Evolutionary conservation across 129 eudicot genomes (phyloP).

Genomic region (Tagetes patula): DNA sequence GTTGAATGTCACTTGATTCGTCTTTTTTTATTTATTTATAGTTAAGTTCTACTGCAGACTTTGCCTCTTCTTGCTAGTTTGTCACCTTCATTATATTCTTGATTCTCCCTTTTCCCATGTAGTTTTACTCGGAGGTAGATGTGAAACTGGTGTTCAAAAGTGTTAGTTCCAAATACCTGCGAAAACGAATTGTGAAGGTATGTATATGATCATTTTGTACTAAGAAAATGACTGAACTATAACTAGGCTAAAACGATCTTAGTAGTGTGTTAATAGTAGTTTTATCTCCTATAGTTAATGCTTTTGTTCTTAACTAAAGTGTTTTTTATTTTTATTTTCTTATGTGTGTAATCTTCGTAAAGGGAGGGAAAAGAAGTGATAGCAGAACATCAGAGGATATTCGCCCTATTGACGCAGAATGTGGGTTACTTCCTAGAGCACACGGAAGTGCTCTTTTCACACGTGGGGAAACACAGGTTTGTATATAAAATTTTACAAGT

Average conservation of each 20-base stretch:
- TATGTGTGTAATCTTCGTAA: slow-evolving; percentile 18
- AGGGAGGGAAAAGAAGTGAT: slow-evolving; percentile 99
- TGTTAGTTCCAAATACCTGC: slow-evolving; percentile 75
- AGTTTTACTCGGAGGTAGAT: slow-evolving; percentile 95
- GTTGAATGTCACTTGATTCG: slow-evolving; percentile 9
- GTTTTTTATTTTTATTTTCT: background rate
- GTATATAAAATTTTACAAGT: slow-evolving; percentile 19
- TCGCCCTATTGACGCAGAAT: slow-evolving; percentile 72
- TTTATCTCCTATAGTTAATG: background rate
- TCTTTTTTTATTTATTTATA: background rate
- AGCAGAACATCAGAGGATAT: slow-evolving; percentile 81
- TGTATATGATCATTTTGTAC: slow-evolving; percentile 14
- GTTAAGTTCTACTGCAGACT: background rate
- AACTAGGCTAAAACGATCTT: background rate
- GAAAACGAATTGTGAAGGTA: slow-evolving; percentile 97
- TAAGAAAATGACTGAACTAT: background rate
- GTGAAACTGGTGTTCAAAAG: slow-evolving; percentile 94
- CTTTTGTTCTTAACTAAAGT: background rate
- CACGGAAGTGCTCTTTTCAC: slow-evolving; percentile 99
- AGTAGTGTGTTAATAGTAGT: background rate
- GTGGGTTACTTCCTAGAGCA: slow-evolving; percentile 99
- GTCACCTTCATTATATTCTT: slow-evolving; percentile 13
- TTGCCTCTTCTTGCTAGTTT: slow-evolving; percentile 17
- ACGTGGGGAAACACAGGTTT: slow-evolving; percentile 99
- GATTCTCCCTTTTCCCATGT: slow-evolving; percentile 27